Evolutionary conservation across 2,329 filamentous ascomycete genomes (phyloP).

Genomic region (Ophiognomonia clavigignenti-juglandacearum): DNA sequence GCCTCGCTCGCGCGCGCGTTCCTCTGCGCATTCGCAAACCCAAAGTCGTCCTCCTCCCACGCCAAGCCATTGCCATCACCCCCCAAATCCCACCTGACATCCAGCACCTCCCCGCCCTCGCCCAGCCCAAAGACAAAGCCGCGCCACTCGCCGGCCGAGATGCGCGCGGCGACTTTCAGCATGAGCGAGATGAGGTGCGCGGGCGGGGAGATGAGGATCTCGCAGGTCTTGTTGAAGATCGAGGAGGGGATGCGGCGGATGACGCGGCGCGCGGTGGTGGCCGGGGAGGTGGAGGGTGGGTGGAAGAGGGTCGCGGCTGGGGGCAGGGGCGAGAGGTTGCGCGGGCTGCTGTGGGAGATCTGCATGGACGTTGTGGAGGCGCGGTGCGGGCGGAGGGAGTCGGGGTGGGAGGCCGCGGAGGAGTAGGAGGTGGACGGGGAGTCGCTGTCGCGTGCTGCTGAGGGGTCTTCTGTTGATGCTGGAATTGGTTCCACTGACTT

Average conservation of each 20-base stretch:
- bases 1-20: no score
- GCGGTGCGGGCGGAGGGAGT: slow-evolving; percentile 43
- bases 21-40: slow-evolving; percentile 19
- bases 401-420: slow-evolving; percentile 11
- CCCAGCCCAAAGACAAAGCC: slow-evolving; percentile 52
- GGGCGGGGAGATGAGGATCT: slow-evolving; percentile 75
- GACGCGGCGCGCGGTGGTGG: slow-evolving; percentile 35
- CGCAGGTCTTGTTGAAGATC: slow-evolving; percentile 71
- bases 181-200: slow-evolving; percentile 73
- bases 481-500: not conserved
- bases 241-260: slow-evolving; percentile 53
- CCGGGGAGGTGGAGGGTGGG: slow-evolving; percentile 18
- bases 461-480: not conserved
- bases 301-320: slow-evolving; percentile 62
- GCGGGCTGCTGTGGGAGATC: slow-evolving; percentile 36
- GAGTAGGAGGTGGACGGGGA: slow-evolving; percentile 22
- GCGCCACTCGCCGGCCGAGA: slow-evolving; percentile 61
- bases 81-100: slow-evolving; percentile 59
- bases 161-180: slow-evolving; percentile 73
- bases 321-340: slow-evolving; percentile 63
- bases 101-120: slow-evolving; percentile 48
- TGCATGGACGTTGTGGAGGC: slow-evolving; percentile 45
- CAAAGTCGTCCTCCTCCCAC: slow-evolving; percentile 53
- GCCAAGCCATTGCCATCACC: slow-evolving; percentile 31
- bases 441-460: slow-evolving; percentile 7